These are phyloP conservation scores for Ceratocystis huliohia DNA, from an alignment of 2,329 filamentous ascomycete genomes.

Conservation along the genomic window DNA sequence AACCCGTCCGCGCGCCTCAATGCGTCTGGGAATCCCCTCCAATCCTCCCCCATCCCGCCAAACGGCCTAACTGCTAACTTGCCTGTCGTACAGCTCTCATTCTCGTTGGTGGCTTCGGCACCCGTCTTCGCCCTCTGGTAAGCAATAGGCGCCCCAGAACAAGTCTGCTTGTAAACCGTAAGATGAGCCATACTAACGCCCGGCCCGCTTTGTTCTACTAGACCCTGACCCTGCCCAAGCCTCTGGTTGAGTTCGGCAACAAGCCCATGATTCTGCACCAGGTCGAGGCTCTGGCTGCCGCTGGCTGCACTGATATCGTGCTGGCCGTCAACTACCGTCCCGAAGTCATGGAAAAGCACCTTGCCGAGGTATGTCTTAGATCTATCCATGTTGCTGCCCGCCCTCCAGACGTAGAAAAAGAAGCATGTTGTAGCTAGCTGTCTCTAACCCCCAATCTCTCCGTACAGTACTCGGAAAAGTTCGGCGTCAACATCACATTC, in stretches of 20 bases:
- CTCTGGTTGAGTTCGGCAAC: slow-evolving; percentile 92
- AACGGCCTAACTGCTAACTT: slow-evolving; percentile 4
- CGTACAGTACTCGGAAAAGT: slow-evolving; percentile 69
- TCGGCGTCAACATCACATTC: slow-evolving; percentile 92
- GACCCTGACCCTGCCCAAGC: slow-evolving; percentile 95
- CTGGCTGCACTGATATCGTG: slow-evolving; percentile 93
- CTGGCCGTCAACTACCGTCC: slow-evolving; percentile 97
- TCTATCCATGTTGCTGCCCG: not conserved
- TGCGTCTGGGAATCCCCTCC: not conserved
- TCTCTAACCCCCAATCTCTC: not conserved
- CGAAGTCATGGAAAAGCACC: slow-evolving; percentile 88
- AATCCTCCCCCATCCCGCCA: no score
- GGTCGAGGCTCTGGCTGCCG: slow-evolving; percentile 83
- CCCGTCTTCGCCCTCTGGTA: slow-evolving; percentile 90
- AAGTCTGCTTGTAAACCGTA: not conserved
- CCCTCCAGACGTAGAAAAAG: no score
- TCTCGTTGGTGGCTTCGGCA: slow-evolving; percentile 98
- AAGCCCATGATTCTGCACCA: slow-evolving; percentile 99
- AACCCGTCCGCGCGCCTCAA: not conserved
- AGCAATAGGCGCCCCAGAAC: slow-evolving; percentile 26
- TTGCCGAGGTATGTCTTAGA: slow-evolving; percentile 59
- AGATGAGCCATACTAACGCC: not conserved
- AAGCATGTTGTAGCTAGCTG: slow-evolving; percentile 15
- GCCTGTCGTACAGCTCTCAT: slow-evolving; percentile 58
- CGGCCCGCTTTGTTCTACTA: slow-evolving; percentile 29